phyloP scores from a whole-genome alignment of 257 asterid species.

The Buddleja alternifolia region DNA sequence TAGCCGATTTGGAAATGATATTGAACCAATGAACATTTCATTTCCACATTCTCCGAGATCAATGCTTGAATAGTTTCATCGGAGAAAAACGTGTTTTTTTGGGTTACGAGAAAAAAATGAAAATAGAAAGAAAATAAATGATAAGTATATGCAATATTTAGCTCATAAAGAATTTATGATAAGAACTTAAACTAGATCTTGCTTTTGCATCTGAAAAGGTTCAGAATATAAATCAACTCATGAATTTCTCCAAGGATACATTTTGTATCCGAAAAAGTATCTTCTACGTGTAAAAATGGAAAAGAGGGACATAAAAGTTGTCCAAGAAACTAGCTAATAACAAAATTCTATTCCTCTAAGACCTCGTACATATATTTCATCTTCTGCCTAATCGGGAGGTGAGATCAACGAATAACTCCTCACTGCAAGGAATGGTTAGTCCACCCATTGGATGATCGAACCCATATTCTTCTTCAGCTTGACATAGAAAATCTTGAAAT shows the following conservation, averaged over 20 bases:
- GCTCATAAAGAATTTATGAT: too few species aligned
- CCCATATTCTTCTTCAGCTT: slow-evolving; percentile 51
- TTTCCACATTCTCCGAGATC: too few species aligned
- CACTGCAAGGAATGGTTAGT: slow-evolving; percentile 52
- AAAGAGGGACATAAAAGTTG: not conserved
- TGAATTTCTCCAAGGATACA: not conserved
- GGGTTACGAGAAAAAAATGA: too few species aligned
- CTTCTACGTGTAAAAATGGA: not conserved
- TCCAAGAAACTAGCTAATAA: not conserved
- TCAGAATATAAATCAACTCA: not conserved
- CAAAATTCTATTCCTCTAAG: not conserved
- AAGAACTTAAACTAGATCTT: not conserved
- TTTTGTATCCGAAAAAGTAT: not conserved
- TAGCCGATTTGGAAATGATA: too few species aligned
- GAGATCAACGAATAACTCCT: slow-evolving; percentile 36
- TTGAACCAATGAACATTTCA: too few species aligned
- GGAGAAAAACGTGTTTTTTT: too few species aligned
- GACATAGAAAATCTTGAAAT: slow-evolving; percentile 47
- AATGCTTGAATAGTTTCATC: too few species aligned
- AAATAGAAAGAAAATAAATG: too few species aligned
- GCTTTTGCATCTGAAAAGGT: not conserved
- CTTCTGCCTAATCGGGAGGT: slow-evolving; percentile 35
- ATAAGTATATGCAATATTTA: too few species aligned
- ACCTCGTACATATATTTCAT: slow-evolving; percentile 4
- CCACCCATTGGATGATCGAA: slow-evolving; percentile 65